phyloP scores from a whole-genome alignment of 768 basidiomycete species.

The Leccinum truebloodii region DNA sequence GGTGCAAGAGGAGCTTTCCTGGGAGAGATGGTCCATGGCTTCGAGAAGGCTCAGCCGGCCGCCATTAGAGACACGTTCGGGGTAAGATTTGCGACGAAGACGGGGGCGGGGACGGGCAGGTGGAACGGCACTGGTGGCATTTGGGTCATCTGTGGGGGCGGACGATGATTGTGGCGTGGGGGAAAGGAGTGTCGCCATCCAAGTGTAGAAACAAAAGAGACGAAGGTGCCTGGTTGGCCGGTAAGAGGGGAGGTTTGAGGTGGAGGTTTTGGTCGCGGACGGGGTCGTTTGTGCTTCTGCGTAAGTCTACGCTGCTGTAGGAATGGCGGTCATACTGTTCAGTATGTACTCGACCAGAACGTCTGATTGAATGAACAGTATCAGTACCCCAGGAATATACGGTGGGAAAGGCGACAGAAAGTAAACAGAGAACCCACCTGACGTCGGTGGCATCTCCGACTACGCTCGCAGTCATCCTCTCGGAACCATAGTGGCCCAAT shows the following conservation, averaged over 20 bases:
- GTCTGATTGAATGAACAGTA: no score
- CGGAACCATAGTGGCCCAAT: conserved; percentile 69
- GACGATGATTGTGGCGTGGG: not conserved
- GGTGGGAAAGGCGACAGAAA: no score
- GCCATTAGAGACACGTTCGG: conserved; percentile 25
- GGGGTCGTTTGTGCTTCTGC: conserved; percentile 13
- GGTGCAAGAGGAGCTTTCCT: conserved; percentile 10
- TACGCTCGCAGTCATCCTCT: no score
- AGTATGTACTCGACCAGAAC: no score
- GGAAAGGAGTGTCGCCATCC: conserved; percentile 16
- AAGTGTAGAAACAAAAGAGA: conserved; percentile 18
- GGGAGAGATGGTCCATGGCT: conserved; percentile 28
- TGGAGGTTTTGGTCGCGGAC: conserved; percentile 21
- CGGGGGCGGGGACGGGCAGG: conserved; percentile 19
- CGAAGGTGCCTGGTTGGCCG: conserved; percentile 22
- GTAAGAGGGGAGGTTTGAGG: conserved; percentile 17
- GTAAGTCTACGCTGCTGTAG: conserved; percentile 10
- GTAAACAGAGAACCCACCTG: no score
- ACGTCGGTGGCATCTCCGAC: no score
- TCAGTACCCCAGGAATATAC: no score
- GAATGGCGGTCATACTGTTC: not conserved
- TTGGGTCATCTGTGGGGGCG: not conserved
- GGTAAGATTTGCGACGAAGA: conserved; percentile 23
- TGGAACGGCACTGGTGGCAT: not conserved
- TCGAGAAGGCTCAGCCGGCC: conserved; percentile 30